These are phyloP conservation scores for Clavispora phyllophila DNA, from an alignment of 805 yeast species.

Conservation along the genomic window DNA sequence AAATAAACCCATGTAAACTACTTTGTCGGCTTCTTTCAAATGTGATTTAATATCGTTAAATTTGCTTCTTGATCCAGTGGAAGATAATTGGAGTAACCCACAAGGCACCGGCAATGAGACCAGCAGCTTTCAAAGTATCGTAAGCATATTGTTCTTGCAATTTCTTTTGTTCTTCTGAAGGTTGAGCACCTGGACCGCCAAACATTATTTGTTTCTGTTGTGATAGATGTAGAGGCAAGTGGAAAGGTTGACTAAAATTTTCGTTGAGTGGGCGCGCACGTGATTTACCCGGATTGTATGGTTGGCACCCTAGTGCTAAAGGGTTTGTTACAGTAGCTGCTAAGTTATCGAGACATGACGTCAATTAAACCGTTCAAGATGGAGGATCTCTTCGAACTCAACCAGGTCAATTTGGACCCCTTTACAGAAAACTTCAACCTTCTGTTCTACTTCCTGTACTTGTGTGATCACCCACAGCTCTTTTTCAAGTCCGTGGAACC, in stretches of 20 bases:
- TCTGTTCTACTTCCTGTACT: conserved; percentile 77
- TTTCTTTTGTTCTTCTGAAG: conserved; percentile 62
- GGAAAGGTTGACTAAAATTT: conserved; percentile 1
- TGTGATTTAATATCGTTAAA: conserved; percentile 18
- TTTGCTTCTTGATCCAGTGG: conserved; percentile 50
- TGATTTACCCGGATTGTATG: neutral
- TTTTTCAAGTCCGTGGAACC: conserved; percentile 69
- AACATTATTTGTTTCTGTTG: conserved; percentile 22
- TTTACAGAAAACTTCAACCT: conserved; percentile 88
- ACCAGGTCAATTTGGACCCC: conserved; percentile 77
- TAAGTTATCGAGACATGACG: conserved; percentile 50
- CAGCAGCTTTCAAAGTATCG: conserved; percentile 56
- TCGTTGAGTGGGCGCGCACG: neutral
- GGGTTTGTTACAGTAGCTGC: neutral
- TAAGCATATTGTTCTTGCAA: conserved; percentile 58
- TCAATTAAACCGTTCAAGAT: conserved; percentile 85
- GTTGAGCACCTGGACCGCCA: conserved; percentile 46
- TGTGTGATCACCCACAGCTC: conserved; percentile 82
- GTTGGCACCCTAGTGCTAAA: neutral
- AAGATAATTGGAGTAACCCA: conserved; percentile 53
- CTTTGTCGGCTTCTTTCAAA: neutral
- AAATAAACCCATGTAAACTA: neutral
- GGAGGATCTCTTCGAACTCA: conserved; percentile 69
- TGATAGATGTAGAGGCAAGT: neutral
- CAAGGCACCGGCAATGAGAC: conserved; percentile 58